These are phyloP conservation scores for Hymenoscyphus linearis DNA, from an alignment of 2,329 filamentous ascomycete genomes.

Conservation along the genomic window DNA sequence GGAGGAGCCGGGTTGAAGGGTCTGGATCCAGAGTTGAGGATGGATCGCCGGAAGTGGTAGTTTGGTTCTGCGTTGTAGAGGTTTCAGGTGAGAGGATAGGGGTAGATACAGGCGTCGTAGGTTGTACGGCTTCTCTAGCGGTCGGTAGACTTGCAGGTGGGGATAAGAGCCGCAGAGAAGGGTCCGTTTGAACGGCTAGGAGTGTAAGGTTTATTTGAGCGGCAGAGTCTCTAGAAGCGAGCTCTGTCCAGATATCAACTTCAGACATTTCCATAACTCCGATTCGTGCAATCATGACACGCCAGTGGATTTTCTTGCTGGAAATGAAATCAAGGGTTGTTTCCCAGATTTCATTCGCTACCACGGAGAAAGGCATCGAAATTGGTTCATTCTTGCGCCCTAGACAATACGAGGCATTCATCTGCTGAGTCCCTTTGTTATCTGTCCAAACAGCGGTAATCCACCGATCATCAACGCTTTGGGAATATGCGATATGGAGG, in stretches of 20 bases:
- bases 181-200: slow-evolving; percentile 59
- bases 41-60: slow-evolving; percentile 30
- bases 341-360: slow-evolving; percentile 73
- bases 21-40: slow-evolving; percentile 41
- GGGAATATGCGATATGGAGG: slow-evolving; percentile 74
- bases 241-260: slow-evolving; percentile 51
- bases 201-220: slow-evolving; percentile 51
- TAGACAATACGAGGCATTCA: slow-evolving; percentile 68
- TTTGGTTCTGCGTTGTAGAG: slow-evolving; percentile 32
- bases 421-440: slow-evolving; percentile 67
- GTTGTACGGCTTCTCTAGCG: slow-evolving; percentile 36
- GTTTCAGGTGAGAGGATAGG: slow-evolving; percentile 58
- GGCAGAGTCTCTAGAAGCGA: slow-evolving; percentile 48
- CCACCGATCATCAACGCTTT: slow-evolving; percentile 73
- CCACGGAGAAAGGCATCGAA: slow-evolving; percentile 51
- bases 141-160: slow-evolving; percentile 44
- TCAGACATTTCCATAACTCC: slow-evolving; percentile 64
- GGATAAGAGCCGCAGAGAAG: slow-evolving; percentile 58
- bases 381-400: slow-evolving; percentile 50
- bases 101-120: slow-evolving; percentile 61
- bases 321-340: slow-evolving; percentile 70
- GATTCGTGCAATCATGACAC: slow-evolving; percentile 68
- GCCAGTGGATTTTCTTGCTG: slow-evolving; percentile 67
- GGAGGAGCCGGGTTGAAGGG: slow-evolving; percentile 63
- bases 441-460: slow-evolving; percentile 78